Evolutionary conservation across 169 alveolate species (phyloP).

Genomic region (Plasmodium vinckei): DNA sequence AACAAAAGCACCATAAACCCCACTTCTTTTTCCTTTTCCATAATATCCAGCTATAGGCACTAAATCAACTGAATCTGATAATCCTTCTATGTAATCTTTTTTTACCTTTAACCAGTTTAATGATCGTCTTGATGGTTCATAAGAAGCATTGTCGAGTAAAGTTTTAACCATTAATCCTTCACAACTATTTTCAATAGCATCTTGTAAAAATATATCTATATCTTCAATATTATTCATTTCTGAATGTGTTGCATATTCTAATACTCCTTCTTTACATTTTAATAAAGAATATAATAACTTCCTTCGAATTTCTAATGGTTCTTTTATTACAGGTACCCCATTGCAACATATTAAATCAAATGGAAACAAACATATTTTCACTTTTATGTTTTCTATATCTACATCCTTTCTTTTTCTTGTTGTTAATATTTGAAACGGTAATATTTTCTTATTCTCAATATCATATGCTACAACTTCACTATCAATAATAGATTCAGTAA

Average conservation of each 20-base stretch:
- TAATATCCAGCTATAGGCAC: slow-evolving; percentile 98
- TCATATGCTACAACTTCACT: slow-evolving; percentile 98
- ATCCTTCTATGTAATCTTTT: slow-evolving; percentile 97
- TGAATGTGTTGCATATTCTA: slow-evolving; percentile 83
- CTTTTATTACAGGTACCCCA: slow-evolving; percentile 86
- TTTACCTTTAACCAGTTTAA: slow-evolving; percentile 99
- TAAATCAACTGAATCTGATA: slow-evolving; percentile 98
- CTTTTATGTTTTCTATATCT: slow-evolving; percentile 89
- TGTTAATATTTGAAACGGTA: slow-evolving; percentile 96
- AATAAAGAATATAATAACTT: slow-evolving; percentile 70
- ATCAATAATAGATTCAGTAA: slow-evolving; percentile 93
- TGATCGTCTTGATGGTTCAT: slow-evolving; percentile 98
- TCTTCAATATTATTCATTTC: slow-evolving; percentile 87
- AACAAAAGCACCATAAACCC: slow-evolving; percentile 96
- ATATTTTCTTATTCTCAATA: slow-evolving; percentile 89
- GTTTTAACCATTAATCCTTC: slow-evolving; percentile 99
- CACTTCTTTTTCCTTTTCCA: slow-evolving; percentile 96
- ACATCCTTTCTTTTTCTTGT: slow-evolving; percentile 96
- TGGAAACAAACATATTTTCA: slow-evolving; percentile 93
- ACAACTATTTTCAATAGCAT: slow-evolving; percentile 92
- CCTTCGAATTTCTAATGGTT: slow-evolving; percentile 83
- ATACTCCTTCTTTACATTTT: slow-evolving; percentile 76
- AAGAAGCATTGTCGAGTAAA: slow-evolving; percentile 94
- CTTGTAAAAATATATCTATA: slow-evolving; percentile 87
- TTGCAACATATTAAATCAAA: slow-evolving; percentile 94